A percentile compares a stretch with the other conserved stretches of the same genome.
Conservation (phyloP, 306 rosid genomes). For the Casuarina cunninghamiana region DNA sequence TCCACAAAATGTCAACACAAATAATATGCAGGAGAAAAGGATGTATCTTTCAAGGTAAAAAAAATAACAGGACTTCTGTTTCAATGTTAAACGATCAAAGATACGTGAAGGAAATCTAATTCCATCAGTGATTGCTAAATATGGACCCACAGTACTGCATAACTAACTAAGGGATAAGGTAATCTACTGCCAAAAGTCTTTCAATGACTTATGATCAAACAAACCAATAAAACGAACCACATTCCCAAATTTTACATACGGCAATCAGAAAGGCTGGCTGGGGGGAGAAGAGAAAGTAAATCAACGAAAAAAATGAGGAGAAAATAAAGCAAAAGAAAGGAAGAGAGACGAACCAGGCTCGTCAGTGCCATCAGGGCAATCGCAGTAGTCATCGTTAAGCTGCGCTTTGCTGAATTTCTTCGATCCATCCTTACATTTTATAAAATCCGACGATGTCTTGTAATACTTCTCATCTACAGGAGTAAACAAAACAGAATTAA, state of each 20-base stretch:
- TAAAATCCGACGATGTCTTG: constrained; percentile 55
- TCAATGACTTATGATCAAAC: not conserved
- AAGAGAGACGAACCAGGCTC: constrained; percentile 71
- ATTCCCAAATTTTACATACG: not conserved
- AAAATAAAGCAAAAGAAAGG: not conserved
- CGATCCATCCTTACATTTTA: constrained; percentile 83
- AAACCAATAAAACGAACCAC: not conserved
- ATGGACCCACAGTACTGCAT: not conserved
- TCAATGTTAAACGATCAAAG: not conserved
- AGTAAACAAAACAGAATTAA: not conserved
- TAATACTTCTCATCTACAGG: constrained; percentile 74
- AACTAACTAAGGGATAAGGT: not conserved
- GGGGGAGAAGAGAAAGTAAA: not conserved
- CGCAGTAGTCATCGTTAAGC: constrained; percentile 94
- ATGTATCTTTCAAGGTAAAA: not conserved
- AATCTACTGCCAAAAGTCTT: not conserved
- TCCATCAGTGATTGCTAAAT: not conserved
- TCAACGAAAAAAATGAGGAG: not conserved
- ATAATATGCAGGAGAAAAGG: not conserved
- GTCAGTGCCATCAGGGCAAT: constrained; percentile 92
- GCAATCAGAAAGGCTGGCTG: too few relatives aligned
- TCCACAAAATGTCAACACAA: constrained; percentile 4
- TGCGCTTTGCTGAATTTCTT: constrained; percentile 67
- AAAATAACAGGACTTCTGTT: not conserved
- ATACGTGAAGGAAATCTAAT: not conserved